Evolutionary conservation across 805 yeast genomes (phyloP), one percentile per base, ranked within the genome.

Genomic region (Ogataea ganodermae): DNA sequence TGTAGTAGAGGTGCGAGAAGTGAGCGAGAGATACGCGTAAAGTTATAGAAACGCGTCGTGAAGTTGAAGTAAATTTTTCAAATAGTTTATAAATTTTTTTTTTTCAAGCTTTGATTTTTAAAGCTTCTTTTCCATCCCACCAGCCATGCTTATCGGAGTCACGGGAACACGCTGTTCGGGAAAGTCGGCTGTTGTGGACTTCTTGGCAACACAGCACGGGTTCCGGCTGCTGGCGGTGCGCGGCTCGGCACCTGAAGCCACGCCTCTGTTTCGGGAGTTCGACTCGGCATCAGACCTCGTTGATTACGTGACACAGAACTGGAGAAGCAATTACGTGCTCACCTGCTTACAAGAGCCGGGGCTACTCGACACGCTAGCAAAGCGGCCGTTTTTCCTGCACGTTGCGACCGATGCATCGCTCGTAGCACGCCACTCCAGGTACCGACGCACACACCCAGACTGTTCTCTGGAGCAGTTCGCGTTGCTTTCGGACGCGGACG

Each of bases 381-480:
- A 83, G 51, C 69, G 96, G 46, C 97, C 97, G 0, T 91, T 88
- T 62, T 89, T 90, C 61, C 74, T 89, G 20, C 96, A 89, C 62
- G 57, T 91, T 3, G 76, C 88, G 5, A 71, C 89, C 1, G 96
- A 88, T 57, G 89, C 96, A 0, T 87, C 96, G 1, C 56, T 81
- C 12, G 60, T 60, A 10, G 53, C 78, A 28, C 72, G 95, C 41
- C 70, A 62, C 50, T 56, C 65, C 38, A 55, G 80, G 18, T 67
- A 61, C 56, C 45, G 52, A 9, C 16, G 21, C 20, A 46, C 48
- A 18, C 46, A 55, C 13, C 47, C 46, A 5, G 50, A 48, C 6
- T 32, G 41, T 14, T 33, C 50, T 2, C 39, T 56, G 18, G 57
- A 52, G 26, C 32, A 52, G 37, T 56, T 56, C 27, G 56, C 52